Evolutionary conservation across 305 asterid species (phyloP).

Genomic region (Withania somnifera): DNA sequence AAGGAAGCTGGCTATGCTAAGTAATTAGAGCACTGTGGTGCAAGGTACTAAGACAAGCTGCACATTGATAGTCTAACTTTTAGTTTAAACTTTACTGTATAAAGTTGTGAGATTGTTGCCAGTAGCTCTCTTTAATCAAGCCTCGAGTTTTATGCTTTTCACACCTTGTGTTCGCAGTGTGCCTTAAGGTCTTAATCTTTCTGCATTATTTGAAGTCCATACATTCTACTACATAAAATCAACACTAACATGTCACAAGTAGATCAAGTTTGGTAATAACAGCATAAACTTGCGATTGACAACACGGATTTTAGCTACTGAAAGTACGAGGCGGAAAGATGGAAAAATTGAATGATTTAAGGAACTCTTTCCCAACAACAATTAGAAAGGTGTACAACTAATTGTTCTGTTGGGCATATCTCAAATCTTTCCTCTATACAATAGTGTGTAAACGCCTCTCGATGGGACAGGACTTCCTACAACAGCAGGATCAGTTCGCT

Average conservation of each 20-base stretch:
- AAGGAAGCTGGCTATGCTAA: too few species aligned
- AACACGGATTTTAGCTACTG: not conserved
- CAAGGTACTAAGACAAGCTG: too few species aligned
- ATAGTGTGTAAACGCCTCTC: not conserved
- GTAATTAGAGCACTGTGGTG: too few species aligned
- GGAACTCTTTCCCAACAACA: not conserved
- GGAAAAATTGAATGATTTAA: not conserved
- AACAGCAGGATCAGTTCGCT: not conserved
- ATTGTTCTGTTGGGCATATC: not conserved
- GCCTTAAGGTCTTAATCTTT: not conserved
- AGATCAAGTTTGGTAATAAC: not conserved
- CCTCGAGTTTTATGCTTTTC: too few species aligned
- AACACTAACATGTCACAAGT: not conserved
- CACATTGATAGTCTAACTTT: too few species aligned
- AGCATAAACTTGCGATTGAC: not conserved
- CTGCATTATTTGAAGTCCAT: not conserved
- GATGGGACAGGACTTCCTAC: not conserved
- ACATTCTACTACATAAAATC: not conserved
- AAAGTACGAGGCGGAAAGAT: not conserved
- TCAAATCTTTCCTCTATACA: not conserved
- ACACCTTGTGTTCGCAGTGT: too few species aligned
- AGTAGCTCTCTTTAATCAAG: too few species aligned
- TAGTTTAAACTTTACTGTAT: too few species aligned
- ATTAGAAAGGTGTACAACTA: not conserved
- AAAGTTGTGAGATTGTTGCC: too few species aligned